Evolutionary conservation across 1,284 basidiomycete species (phyloP).

Genomic region (Trichosporon faecale): DNA sequence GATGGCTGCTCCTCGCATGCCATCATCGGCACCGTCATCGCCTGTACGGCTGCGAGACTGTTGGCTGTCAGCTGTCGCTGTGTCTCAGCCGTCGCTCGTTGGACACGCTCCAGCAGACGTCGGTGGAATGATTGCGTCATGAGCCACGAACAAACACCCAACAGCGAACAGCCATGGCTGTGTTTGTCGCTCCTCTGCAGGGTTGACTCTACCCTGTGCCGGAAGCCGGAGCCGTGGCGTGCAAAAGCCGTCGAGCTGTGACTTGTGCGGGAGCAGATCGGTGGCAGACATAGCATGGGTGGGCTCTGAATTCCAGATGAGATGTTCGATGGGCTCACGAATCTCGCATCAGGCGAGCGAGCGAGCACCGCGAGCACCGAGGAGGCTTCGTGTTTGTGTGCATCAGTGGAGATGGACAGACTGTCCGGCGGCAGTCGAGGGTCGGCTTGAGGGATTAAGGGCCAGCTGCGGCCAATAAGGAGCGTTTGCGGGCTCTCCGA

Average conservation of each 20-base stretch:
- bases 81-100: no score
- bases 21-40: background rate
- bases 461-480: background rate
- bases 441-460: slow-evolving; percentile 1
- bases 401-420: background rate
- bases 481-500: background rate
- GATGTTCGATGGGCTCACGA: background rate
- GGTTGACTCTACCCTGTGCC: background rate
- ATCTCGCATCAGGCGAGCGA: background rate
- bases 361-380: no score
- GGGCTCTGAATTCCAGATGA: background rate
- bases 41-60: no score
- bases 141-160: no score
- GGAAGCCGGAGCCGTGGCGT: background rate
- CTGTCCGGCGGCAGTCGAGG: background rate
- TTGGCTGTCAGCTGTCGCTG: background rate
- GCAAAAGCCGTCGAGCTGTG: background rate
- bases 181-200: background rate
- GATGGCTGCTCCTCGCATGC: background rate
- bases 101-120: no score
- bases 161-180: no score
- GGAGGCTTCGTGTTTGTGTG: no score
- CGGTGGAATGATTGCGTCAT: background rate
- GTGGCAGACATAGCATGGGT: no score
- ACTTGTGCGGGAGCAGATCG: background rate